phyloP scores from a whole-genome alignment of 768 basidiomycete species.

The Tremella mesenterica region DNA sequence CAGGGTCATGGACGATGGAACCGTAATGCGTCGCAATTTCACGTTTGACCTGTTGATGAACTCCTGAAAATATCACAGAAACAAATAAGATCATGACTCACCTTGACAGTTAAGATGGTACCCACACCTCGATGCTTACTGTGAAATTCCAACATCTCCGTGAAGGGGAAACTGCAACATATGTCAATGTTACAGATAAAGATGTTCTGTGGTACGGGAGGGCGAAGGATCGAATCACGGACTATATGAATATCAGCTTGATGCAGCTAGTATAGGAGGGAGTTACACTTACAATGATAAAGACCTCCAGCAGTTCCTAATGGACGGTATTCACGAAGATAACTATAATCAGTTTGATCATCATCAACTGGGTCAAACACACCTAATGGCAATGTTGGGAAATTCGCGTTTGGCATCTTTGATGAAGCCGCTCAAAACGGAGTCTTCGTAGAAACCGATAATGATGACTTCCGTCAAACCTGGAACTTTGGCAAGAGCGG shows the following conservation, averaged over 20 bases:
- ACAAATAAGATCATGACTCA: conserved; percentile 18
- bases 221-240: conserved; percentile 45
- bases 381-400: conserved; percentile 45
- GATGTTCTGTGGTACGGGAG: conserved; percentile 45
- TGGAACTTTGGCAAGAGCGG: conserved; percentile 45
- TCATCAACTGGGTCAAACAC: background rate
- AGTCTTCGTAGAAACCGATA: conserved; percentile 48
- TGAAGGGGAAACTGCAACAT: conserved; percentile 46
- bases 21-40: conserved; percentile 47
- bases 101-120: conserved; percentile 47
- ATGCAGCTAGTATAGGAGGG: background rate
- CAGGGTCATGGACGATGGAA: conserved; percentile 47
- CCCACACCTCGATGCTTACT: conserved; percentile 47
- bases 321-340: conserved; percentile 47
- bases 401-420: conserved; percentile 47
- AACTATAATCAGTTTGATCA: conserved; percentile 23
- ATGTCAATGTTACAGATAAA: conserved; percentile 50
- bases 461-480: conserved; percentile 46
- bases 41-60: conserved; percentile 42
- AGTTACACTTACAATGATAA: conserved; percentile 41
- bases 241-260: conserved; percentile 19
- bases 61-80: background rate
- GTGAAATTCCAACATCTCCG: conserved; percentile 44
- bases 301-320: conserved; percentile 48
- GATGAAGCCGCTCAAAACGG: conserved; percentile 46